Base-by-base conservation (phyloP, 2,329 filamentous ascomycete genomes). In the Diaporthe sp. region DNA sequence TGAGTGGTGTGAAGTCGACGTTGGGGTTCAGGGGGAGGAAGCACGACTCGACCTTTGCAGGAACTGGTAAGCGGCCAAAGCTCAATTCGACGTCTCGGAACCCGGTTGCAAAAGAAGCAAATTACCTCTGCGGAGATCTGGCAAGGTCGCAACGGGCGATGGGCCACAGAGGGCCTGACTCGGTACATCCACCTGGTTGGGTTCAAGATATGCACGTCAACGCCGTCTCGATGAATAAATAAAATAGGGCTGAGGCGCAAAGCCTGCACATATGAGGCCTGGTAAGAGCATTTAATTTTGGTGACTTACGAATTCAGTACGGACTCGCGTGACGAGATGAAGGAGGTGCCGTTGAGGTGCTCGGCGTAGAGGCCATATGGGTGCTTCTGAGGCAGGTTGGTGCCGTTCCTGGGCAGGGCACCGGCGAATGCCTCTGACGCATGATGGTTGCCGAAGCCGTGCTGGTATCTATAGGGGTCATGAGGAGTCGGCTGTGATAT, bases 341-440 rank as follows among this genome's bases (percentile, higher is more conserved):
- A 82, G 0, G 79, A 75, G 31, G 80, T 79, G 51, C 80, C 80
- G 65, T 81, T 82, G 42, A 82, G 74, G 61, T 82, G 81, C 72
- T 82, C 81, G 8, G 81, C 79, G 46, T 80, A 81, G 17, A 82
- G 74, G 37, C 79, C 80, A 68, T 80, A 82, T 51, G 79, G 79
- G 72, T 78, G 78, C 44, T 77, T 77, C 72, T 82, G 81, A 9
- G 81, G 81, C 49, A 77, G 76, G 71, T 81, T 82, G 22, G 65
- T 71, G 19, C 75, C 75, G 39, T 53, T 49, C 28, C 37, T 51
- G n/a, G 75, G 73, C 74, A 62, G 77, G 67, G 49, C 75, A 31
- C 72, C 75, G 12, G 72, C 25, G 13, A 76, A 59, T 34, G 72
- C 75, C 15, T 76, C 75, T 37, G 75, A 74, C 13, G 75, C 55